Evolutionary conservation across 2,329 filamentous ascomycete species (phyloP).

Genomic region (Blastomyces emzantsi): DNA sequence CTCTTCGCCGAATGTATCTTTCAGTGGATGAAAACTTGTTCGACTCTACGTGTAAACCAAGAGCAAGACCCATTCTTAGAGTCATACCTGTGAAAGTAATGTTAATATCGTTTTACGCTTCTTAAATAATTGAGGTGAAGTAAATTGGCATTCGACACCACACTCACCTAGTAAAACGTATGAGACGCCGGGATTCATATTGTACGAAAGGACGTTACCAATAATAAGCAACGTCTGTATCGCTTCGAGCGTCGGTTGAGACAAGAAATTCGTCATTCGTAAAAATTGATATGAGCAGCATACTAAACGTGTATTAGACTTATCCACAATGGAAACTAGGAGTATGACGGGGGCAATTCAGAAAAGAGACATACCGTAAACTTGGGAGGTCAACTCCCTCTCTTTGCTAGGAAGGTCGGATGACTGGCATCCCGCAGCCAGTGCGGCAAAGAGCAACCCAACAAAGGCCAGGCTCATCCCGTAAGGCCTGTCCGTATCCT

Average conservation of each 20-base stretch:
- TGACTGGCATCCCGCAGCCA: slow-evolving; percentile 55
- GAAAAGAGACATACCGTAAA: slow-evolving; percentile 43
- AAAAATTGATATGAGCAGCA: slow-evolving; percentile 58
- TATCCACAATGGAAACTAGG: neutral
- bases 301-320: slow-evolving; percentile 35
- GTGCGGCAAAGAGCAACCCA: slow-evolving; percentile 51
- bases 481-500: slow-evolving; percentile 48
- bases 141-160: neutral
- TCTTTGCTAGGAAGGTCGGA: slow-evolving; percentile 50
- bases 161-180: slow-evolving; percentile 48
- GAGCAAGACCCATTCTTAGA: slow-evolving; percentile 50
- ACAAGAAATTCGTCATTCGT: slow-evolving; percentile 55
- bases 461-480: slow-evolving; percentile 51
- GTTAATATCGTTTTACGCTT: slow-evolving; percentile 12
- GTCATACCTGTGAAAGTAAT: slow-evolving; percentile 41
- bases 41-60: slow-evolving; percentile 52
- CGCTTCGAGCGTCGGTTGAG: slow-evolving; percentile 51
- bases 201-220: slow-evolving; percentile 53
- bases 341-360: neutral
- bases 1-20: slow-evolving; percentile 36
- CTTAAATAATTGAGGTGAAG: slow-evolving; percentile 1
- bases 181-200: slow-evolving; percentile 56
- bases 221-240: slow-evolving; percentile 55
- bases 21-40: slow-evolving; percentile 45
- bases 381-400: slow-evolving; percentile 54